These are phyloP conservation scores for Citropsis articulata DNA, from an alignment of 345 rosid genomes.

Conservation along the genomic window DNA sequence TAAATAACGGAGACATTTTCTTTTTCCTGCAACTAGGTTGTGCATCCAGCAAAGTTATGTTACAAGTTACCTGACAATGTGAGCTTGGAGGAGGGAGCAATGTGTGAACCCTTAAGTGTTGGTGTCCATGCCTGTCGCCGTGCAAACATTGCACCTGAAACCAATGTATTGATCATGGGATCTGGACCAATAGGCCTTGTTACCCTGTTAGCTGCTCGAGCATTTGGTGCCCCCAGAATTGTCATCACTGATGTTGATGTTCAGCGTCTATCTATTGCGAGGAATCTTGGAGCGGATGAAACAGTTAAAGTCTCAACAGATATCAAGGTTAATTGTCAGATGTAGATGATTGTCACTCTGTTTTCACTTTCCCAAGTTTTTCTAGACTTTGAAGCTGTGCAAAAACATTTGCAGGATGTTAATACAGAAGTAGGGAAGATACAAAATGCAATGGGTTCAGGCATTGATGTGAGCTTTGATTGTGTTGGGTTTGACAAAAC, in stretches of 20 bases:
- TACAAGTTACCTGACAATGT: constrained; percentile 60
- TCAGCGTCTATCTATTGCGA: constrained; percentile 42
- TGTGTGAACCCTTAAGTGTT: constrained; percentile 70
- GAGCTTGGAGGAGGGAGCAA: constrained; percentile 71
- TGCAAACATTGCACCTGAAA: constrained; percentile 47
- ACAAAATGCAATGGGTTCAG: constrained; percentile 41
- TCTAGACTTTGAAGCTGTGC: neutral
- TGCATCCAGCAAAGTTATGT: constrained; percentile 59
- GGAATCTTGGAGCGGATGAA: constrained; percentile 50
- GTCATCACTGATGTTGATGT: constrained; percentile 50
- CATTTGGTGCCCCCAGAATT: constrained; percentile 56
- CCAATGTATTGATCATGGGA: constrained; percentile 53
- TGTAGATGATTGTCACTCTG: too few species aligned
- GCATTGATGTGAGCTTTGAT: constrained; percentile 54
- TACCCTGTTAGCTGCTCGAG: constrained; percentile 56
- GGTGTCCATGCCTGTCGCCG: constrained; percentile 66
- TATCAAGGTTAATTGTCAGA: constrained; percentile 33
- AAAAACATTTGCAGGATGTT: constrained; percentile 33
- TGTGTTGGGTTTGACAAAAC: constrained; percentile 63
- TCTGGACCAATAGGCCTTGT: constrained; percentile 67
- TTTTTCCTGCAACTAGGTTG: constrained; percentile 37
- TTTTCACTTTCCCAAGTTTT: neutral
- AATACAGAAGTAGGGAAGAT: constrained; percentile 42
- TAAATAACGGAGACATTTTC: neutral
- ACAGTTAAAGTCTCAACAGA: constrained; percentile 45